These are phyloP conservation scores for Heterobasidion irregulare DNA, from an alignment of 1,284 basidiomycete species.

Conservation along the genomic window DNA sequence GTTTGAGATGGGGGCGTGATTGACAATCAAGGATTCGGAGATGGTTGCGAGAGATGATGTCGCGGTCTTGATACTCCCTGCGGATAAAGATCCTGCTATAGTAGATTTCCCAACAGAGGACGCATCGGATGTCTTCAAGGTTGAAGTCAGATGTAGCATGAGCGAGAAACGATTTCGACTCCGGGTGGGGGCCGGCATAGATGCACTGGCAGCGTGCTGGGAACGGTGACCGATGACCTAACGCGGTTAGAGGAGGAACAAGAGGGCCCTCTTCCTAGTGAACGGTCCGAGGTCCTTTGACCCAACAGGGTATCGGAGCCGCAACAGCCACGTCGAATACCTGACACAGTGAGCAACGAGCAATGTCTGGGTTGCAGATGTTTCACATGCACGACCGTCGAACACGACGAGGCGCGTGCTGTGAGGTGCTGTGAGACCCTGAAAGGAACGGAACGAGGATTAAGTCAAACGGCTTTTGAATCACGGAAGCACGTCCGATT, in stretches of 20 bases:
- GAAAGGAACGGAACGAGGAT: not conserved
- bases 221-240: not conserved
- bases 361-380: no score
- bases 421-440: no score
- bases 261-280: not conserved
- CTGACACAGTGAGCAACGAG: no score
- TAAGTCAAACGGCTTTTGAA: no score
- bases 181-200: conserved; percentile 3
- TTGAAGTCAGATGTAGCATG: conserved; percentile 14
- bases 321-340: no score
- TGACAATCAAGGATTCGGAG: not conserved
- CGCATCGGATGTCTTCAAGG: conserved; percentile 1
- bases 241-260: no score
- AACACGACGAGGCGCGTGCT: no score
- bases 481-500: no score
- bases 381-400: no score
- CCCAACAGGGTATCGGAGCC: not conserved
- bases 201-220: not conserved
- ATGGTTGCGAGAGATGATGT: not conserved
- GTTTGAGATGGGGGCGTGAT: not conserved
- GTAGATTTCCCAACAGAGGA: not conserved
- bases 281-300: not conserved
- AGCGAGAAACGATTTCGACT: conserved; percentile 23
- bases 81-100: no score
- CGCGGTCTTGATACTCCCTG: no score